A percentile compares a stretch with the other conserved stretches of the same genome.
Conservation (phyloP, 345 rosid species). For the Conringia planisiliqua region DNA sequence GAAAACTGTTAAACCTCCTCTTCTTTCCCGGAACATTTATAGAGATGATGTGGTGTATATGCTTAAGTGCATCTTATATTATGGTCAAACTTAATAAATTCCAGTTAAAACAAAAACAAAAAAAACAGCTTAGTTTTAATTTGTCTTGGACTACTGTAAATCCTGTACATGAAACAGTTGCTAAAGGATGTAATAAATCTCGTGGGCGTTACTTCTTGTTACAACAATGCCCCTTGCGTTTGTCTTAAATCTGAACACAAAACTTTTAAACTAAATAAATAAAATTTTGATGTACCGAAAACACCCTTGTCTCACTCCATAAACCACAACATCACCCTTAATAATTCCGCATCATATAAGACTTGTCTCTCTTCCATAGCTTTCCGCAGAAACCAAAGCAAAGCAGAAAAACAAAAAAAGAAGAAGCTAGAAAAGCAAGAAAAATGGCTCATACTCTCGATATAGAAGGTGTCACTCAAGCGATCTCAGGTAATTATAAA, state of each 20-base stretch:
- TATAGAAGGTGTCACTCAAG: conserved; percentile 48
- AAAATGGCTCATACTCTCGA: conserved; percentile 55
- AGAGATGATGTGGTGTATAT: not conserved
- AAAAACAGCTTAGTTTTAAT: not conserved
- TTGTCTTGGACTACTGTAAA: conserved; percentile 7
- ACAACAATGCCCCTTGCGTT: conserved; percentile 6
- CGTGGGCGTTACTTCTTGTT: conserved; percentile 12
- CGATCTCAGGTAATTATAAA: conserved; percentile 58
- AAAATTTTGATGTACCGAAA: not conserved
- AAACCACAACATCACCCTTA: conserved; percentile 48
- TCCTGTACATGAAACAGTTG: not conserved
- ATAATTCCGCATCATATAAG: conserved; percentile 13
- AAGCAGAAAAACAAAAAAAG: not conserved
- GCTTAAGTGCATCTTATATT: not conserved
- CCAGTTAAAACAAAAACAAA: not conserved
- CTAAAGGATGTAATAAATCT: not conserved
- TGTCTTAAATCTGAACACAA: not conserved
- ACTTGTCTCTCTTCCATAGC: conserved; percentile 7
- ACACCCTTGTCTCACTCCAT: not conserved
- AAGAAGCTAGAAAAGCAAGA: not conserved
- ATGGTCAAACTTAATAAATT: conserved; percentile 21
- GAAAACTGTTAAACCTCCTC: not conserved
- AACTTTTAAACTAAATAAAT: not conserved
- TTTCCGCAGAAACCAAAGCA: not conserved
- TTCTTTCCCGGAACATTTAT: not conserved